These are phyloP conservation scores for Colletotrichum plurivorum DNA, from an alignment of 2,329 filamentous ascomycete species.

Conservation along the genomic window DNA sequence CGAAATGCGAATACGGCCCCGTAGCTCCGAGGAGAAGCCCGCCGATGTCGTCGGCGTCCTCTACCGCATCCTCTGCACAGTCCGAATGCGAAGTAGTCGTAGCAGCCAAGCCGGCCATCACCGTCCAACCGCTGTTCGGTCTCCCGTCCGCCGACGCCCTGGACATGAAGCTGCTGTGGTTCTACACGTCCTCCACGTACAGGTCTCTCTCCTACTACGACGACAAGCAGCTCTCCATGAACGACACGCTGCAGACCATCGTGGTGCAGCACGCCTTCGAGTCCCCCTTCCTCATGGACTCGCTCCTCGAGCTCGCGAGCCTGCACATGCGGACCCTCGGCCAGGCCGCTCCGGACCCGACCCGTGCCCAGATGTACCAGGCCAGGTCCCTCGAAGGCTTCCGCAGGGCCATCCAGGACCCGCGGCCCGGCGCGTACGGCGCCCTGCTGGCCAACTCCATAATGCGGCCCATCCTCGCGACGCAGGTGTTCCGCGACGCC, in stretches of 20 bases:
- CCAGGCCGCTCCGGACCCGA: conserved; percentile 52
- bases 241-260: conserved; percentile 60
- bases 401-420: conserved; percentile 62
- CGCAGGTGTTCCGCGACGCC: conserved; percentile 64
- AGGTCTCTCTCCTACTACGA: conserved; percentile 59
- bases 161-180: conserved; percentile 70
- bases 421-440: conserved; percentile 59
- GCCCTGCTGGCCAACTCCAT: conserved; percentile 66
- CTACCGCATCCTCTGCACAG: too few species aligned
- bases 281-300: conserved; percentile 67
- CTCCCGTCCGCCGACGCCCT: conserved; percentile 45
- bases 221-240: conserved; percentile 50
- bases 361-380: conserved; percentile 59
- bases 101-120: conserved; percentile 18
- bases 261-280: conserved; percentile 65
- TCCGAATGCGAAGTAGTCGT: too few species aligned
- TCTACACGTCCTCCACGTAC: conserved; percentile 63
- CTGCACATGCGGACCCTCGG: conserved; percentile 61
- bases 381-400: conserved; percentile 64
- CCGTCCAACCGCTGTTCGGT: conserved; percentile 53
- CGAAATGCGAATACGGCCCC: conserved; percentile 20
- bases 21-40: conserved; percentile 23
- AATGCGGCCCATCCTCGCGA: conserved; percentile 64
- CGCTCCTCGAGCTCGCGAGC: conserved; percentile 64
- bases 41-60: too few species aligned